Percentiles rank a stretch among this genome's conserved stretches.
Conservation (phyloP, 2,329 filamentous ascomycete genomes). For the Hypoxylon sp. region DNA sequence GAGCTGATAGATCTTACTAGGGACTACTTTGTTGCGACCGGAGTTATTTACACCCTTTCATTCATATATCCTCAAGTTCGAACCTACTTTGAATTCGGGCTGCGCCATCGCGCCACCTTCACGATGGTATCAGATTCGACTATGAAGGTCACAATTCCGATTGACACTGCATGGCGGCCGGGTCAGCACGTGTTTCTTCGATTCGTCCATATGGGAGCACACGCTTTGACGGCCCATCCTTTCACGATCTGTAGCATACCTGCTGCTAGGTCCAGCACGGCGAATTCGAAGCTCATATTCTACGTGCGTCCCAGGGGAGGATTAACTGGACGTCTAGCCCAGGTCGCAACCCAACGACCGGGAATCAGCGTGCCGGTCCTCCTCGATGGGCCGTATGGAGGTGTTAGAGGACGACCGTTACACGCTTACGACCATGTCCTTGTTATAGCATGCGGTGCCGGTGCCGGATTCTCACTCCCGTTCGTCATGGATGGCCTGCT, state of each 20-base stretch:
- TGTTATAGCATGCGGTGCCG: constrained; percentile 63
- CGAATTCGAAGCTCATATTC: constrained; percentile 56
- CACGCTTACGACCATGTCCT: constrained; percentile 53
- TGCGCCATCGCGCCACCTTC: constrained; percentile 53
- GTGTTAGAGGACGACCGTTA: constrained; percentile 51
- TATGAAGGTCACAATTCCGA: constrained; percentile 54
- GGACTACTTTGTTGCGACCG: constrained; percentile 69
- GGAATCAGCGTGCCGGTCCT: constrained; percentile 53
- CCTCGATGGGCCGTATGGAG: constrained; percentile 67
- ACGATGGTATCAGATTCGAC: constrained; percentile 50
- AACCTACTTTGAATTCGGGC: constrained; percentile 59
- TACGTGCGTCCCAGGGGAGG: constrained; percentile 60
- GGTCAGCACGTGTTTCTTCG: constrained; percentile 65
- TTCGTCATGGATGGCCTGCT: constrained; percentile 53
- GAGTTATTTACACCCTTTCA: constrained; percentile 57
- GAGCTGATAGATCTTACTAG: constrained; percentile 39
- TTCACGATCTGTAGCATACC: constrained; percentile 64
- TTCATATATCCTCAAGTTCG: constrained; percentile 55
- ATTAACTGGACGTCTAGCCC: constrained; percentile 57
- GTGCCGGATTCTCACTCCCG: constrained; percentile 60
- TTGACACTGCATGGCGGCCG: constrained; percentile 55
- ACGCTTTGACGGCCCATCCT: constrained; percentile 58
- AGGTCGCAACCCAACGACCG: constrained; percentile 49
- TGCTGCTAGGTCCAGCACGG: constrained; percentile 20
- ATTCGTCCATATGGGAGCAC: constrained; percentile 55